Conservation (phyloP, 164 flowering plant genomes). For the Magnolia kwangsiensis region DNA sequence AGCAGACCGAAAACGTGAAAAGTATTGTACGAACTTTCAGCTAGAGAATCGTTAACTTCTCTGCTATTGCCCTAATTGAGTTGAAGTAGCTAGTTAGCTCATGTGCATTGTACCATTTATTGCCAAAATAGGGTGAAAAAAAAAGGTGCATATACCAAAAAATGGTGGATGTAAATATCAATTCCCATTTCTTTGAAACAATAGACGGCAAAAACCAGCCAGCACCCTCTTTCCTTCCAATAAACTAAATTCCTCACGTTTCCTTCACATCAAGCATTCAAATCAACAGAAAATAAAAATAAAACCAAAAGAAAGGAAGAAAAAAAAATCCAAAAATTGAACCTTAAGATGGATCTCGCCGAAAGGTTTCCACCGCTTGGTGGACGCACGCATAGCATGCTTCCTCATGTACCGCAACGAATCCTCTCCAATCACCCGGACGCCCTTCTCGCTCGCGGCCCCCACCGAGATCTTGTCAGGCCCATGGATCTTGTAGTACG, state of each 20-base stretch:
- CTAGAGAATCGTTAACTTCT: neutral
- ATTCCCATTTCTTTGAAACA: no score
- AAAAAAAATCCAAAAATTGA: conserved; percentile 6
- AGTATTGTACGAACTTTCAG: neutral
- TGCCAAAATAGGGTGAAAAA: neutral
- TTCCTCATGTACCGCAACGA: conserved; percentile 62
- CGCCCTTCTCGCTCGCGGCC: conserved; percentile 46
- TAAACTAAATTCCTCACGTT: neutral
- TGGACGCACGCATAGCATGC: conserved; percentile 20
- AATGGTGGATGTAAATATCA: no score
- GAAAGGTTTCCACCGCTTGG: conserved; percentile 69
- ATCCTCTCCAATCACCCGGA: conserved; percentile 74
- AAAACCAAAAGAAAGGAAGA: neutral
- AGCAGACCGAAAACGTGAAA: neutral
- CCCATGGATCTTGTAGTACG: conserved; percentile 88
- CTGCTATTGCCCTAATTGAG: neutral
- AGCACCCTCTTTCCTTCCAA: neutral
- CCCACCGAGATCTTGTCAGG: conserved; percentile 73
- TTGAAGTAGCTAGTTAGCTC: no score
- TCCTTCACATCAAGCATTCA: neutral
- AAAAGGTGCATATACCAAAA: neutral
- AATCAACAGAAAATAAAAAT: neutral
- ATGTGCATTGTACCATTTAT: neutral
- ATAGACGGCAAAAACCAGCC: neutral
- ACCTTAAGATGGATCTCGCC: conserved; percentile 98